These are phyloP conservation scores for Tetrahymena thermophila DNA, from an alignment of 73 alveolate genomes.

Conservation along the genomic window DNA sequence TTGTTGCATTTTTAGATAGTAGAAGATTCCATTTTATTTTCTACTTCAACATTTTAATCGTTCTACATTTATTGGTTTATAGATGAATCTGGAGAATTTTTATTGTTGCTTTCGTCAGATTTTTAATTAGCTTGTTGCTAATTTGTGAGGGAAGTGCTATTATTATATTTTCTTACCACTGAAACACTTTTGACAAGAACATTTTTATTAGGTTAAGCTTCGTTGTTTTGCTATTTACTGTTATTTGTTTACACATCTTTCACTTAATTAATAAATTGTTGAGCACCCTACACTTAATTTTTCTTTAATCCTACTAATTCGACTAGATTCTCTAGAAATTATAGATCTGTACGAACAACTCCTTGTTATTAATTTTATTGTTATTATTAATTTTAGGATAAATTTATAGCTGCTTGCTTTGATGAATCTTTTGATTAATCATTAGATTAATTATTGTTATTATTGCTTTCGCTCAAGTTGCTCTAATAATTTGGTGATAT, in stretches of 20 bases:
- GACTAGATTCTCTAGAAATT: not conserved
- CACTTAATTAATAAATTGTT: not conserved
- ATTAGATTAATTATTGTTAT: no score
- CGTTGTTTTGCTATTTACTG: not conserved
- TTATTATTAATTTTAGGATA: not conserved
- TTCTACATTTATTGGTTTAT: not conserved
- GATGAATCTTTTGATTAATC: not conserved
- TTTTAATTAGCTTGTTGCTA: no score
- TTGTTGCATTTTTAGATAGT: not conserved
- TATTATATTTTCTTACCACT: not conserved
- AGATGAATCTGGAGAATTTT: not conserved
- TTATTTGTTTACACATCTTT: not conserved
- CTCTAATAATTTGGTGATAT: not conserved
- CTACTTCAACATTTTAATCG: not conserved
- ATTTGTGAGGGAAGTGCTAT: not conserved
- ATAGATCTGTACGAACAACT: not conserved
- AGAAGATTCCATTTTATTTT: not conserved
- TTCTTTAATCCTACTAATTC: not conserved
- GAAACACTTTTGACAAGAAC: not conserved
- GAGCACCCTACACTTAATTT: not conserved
- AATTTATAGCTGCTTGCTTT: not conserved
- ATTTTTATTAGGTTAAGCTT: not conserved
- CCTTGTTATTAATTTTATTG: not conserved
- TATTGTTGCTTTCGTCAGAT: no score
- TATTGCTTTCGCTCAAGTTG: not conserved